Percentiles rank a stretch among this genome's conserved stretches.
Evolutionary conservation across 129 eudicot species (phyloP).

Genomic region (Ambrosia trifida): DNA sequence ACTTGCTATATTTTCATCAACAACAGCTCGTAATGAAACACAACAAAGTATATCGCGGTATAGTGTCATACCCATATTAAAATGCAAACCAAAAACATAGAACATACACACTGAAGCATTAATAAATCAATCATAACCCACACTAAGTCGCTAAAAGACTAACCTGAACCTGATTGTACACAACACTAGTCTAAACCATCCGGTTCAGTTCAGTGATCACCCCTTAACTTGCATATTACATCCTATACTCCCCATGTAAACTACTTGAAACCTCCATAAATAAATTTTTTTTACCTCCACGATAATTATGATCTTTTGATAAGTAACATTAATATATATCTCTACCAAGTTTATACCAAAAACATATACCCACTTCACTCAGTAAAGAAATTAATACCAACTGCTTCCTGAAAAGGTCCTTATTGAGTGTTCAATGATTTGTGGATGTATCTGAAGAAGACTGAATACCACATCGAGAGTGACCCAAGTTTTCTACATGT

Average conservation of each 20-base stretch:
- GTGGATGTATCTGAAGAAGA: not conserved
- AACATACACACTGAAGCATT: too few species aligned
- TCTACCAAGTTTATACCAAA: not conserved
- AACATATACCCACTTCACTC: not conserved
- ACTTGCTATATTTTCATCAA: too few species aligned
- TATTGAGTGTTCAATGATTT: too few species aligned
- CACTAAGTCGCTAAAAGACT: too few species aligned
- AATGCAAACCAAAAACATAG: too few species aligned
- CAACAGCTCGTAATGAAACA: too few species aligned
- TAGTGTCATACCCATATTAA: too few species aligned
- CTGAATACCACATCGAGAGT: not conserved
- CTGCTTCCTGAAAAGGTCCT: not conserved
- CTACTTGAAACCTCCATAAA: not conserved
- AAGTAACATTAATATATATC: not conserved
- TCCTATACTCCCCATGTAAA: not conserved
- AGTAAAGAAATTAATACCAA: not conserved
- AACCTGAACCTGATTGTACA: not conserved
- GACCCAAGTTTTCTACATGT: not conserved
- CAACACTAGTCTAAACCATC: not conserved
- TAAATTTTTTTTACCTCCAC: not conserved
- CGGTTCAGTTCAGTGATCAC: not conserved
- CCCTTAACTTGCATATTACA: not conserved
- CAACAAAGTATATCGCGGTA: too few species aligned
- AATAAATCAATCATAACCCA: too few species aligned
- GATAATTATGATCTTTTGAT: not conserved